phyloP scores from a whole-genome alignment of 345 rosid species.

The Balakata baccata region DNA sequence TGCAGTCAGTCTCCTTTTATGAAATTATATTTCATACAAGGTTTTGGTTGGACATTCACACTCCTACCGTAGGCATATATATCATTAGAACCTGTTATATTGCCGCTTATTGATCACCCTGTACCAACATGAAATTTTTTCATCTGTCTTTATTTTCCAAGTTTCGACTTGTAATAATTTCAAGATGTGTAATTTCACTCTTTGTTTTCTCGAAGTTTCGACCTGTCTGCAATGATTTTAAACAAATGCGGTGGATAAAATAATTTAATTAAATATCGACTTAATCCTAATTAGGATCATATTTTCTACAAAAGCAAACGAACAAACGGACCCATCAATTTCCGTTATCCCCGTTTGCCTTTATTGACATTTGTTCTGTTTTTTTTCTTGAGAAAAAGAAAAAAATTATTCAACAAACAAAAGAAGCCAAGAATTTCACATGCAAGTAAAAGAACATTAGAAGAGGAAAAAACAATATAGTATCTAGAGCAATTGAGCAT shows the following conservation, averaged over 20 bases:
- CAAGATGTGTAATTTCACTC: not conserved
- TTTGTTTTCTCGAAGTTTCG: too few species aligned
- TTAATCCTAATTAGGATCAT: not conserved
- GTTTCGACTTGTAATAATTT: not conserved
- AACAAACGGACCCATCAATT: not conserved
- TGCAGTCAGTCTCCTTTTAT: slow-evolving; percentile 9
- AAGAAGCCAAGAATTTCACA: not conserved
- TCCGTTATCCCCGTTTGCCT: not conserved
- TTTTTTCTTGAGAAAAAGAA: not conserved
- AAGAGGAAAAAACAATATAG: not conserved
- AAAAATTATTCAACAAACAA: not conserved
- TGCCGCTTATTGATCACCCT: not conserved
- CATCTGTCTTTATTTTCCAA: not conserved
- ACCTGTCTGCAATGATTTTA: too few species aligned
- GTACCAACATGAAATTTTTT: not conserved
- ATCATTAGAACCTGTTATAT: not conserved
- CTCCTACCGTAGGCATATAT: not conserved
- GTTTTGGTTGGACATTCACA: slow-evolving; percentile 3
- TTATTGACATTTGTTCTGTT: not conserved
- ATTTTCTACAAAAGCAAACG: not conserved
- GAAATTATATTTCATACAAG: slow-evolving; percentile 8
- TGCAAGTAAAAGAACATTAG: slow-evolving; percentile 12
- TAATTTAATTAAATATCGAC: not conserved
- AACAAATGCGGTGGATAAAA: not conserved
- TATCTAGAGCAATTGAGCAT: not conserved